These are phyloP conservation scores for Fusarium duplospermum DNA, from an alignment of 2,329 filamentous ascomycete species.

Conservation along the genomic window DNA sequence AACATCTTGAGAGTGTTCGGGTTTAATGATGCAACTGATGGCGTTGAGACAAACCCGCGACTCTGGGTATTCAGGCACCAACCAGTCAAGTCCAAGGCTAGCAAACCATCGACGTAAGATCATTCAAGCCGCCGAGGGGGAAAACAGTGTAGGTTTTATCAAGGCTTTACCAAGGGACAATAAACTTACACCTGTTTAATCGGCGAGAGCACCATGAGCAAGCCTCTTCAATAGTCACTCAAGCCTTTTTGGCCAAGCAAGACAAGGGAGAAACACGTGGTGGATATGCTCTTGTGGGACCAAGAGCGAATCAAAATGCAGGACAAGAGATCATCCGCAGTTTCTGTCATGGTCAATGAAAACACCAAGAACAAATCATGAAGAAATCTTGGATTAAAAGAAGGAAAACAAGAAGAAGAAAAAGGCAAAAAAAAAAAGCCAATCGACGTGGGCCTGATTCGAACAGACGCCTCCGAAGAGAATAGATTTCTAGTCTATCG, in stretches of 20 bases:
- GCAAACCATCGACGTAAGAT: background rate
- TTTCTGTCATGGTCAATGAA: background rate
- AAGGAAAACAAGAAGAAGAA: too few relatives aligned
- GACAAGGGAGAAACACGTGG: background rate
- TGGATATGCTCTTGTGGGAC: background rate
- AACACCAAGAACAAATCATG: background rate
- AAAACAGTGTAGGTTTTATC: background rate
- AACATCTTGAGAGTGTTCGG: background rate
- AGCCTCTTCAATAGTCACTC: background rate
- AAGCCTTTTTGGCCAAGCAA: background rate
- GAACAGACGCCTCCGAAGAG: background rate
- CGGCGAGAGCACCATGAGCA: background rate
- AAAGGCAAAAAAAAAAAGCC: background rate
- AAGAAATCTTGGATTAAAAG: background rate
- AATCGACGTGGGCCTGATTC: constrained; percentile 1
- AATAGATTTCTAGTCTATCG: constrained; percentile 7
- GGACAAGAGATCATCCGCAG: background rate
- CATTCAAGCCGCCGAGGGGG: background rate
- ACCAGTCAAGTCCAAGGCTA: background rate
- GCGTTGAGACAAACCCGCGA: background rate
- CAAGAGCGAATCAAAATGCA: background rate
- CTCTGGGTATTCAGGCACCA: background rate
- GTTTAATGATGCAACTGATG: background rate
- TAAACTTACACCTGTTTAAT: background rate
- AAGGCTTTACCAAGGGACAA: background rate